Percentiles rank a stretch among this genome's conserved stretches.
These are phyloP conservation scores for Mycena chlorophos DNA, from an alignment of 768 basidiomycete species.

Conservation along the genomic window DNA sequence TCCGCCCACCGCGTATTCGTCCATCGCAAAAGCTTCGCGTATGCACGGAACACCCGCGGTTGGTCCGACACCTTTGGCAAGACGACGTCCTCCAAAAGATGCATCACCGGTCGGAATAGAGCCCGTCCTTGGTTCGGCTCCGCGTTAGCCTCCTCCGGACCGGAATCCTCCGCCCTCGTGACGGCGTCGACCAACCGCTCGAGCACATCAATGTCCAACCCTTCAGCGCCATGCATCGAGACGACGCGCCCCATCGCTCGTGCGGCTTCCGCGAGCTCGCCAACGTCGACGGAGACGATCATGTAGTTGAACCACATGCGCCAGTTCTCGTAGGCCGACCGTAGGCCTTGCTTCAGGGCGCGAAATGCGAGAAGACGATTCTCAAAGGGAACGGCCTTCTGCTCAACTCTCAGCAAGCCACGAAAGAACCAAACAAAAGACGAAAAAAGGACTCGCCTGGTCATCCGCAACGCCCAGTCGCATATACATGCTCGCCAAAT, in stretches of 20 bases:
- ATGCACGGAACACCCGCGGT: constrained; percentile 77
- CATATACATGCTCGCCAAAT: constrained; percentile 92
- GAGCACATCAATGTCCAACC: constrained; percentile 84
- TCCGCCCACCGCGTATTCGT: constrained; percentile 72
- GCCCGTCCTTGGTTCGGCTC: constrained; percentile 69
- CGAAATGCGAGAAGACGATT: constrained; percentile 90
- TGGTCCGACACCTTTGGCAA: constrained; percentile 76
- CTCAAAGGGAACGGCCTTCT: constrained; percentile 52
- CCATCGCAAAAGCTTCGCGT: constrained; percentile 79
- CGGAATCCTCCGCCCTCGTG: constrained; percentile 48
- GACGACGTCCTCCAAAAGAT: constrained; percentile 76
- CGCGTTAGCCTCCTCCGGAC: constrained; percentile 36
- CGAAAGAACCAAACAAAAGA: constrained; percentile 2
- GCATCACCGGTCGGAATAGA: constrained; percentile 62
- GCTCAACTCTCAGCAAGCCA: constrained; percentile 6
- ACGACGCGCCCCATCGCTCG: constrained; percentile 82
- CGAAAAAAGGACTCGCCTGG: constrained; percentile 4
- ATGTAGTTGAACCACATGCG: constrained; percentile 99
- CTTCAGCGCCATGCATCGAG: constrained; percentile 64
- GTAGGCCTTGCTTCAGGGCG: constrained; percentile 88
- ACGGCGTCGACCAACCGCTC: constrained; percentile 89
- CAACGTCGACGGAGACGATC: constrained; percentile 89
- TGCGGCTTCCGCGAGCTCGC: constrained; percentile 85
- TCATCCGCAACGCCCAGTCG: constrained; percentile 59
- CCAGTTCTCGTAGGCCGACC: constrained; percentile 87